A percentile compares a stretch with the other conserved stretches of the same genome.
Conservation (phyloP, 2,329 filamentous ascomycete species). For the Colletotrichum costaricense region DNA sequence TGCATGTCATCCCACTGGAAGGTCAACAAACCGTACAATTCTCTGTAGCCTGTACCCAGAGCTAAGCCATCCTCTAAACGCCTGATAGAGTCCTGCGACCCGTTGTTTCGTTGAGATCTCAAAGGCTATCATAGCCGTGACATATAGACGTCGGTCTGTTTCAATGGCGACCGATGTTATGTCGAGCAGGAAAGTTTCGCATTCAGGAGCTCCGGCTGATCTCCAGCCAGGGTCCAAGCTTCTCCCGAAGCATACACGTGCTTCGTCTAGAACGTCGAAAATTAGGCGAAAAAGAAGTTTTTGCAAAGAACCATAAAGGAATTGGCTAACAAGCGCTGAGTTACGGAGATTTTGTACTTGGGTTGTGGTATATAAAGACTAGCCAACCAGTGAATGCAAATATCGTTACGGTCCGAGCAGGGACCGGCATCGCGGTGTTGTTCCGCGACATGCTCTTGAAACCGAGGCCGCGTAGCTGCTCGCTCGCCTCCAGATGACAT, state of each 20-base stretch:
- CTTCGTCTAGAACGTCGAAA: not conserved
- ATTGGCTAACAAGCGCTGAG: not conserved
- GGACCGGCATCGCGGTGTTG: slow-evolving; percentile 16
- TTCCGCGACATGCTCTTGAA: slow-evolving; percentile 23
- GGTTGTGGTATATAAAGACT: not conserved
- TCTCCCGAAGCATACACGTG: not conserved
- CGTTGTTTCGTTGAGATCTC: not conserved
- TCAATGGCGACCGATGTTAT: not conserved
- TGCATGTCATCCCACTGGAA: not conserved
- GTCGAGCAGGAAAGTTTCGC: not conserved
- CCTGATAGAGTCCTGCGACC: not conserved
- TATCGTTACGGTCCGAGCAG: not conserved
- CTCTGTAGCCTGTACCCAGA: not conserved
- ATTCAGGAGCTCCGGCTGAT: not conserved
- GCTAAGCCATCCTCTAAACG: not conserved
- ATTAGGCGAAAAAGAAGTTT: not conserved
- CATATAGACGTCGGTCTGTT: not conserved
- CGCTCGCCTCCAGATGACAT: not conserved
- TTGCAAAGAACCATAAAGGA: not conserved
- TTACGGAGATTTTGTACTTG: not conserved
- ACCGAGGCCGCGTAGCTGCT: slow-evolving; percentile 14
- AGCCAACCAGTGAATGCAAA: not conserved
- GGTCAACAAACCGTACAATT: too few species aligned
- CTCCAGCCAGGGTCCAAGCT: not conserved
- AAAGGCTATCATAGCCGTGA: not conserved